Evolutionary conservation across 2,329 filamentous ascomycete species (phyloP).

Genomic region (Talaromyces sp.): DNA sequence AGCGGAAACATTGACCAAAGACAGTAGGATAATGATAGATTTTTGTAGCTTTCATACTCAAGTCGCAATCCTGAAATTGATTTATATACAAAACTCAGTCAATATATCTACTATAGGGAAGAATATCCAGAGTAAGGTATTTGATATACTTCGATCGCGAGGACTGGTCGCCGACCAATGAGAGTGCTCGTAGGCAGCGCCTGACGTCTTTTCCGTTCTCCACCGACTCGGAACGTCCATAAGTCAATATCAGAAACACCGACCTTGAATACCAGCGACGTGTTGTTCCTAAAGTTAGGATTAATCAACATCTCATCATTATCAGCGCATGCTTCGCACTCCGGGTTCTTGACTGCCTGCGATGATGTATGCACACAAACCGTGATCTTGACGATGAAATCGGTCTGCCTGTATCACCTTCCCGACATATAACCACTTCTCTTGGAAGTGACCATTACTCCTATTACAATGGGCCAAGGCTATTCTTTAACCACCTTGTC

Average conservation of each 20-base stretch:
- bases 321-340: background rate
- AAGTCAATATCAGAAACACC: background rate
- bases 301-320: background rate
- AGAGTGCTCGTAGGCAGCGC: background rate
- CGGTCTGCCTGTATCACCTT: background rate
- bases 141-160: background rate
- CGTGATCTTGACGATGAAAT: background rate
- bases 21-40: background rate
- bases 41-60: background rate
- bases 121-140: background rate
- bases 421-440: background rate
- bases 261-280: background rate
- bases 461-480: slow-evolving; percentile 75
- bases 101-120: background rate
- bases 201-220: slow-evolving; percentile 6
- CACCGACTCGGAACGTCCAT: background rate
- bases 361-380: background rate
- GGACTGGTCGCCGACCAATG: background rate
- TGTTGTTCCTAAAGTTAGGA: background rate
- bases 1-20: background rate
- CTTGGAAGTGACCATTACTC: background rate
- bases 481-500: slow-evolving; percentile 91
- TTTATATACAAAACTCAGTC: background rate
- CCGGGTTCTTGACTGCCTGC: no score
- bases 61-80: no score